Base-by-base conservation (phyloP, 2,329 filamentous ascomycete species). In the Bipolaris victoriae region DNA sequence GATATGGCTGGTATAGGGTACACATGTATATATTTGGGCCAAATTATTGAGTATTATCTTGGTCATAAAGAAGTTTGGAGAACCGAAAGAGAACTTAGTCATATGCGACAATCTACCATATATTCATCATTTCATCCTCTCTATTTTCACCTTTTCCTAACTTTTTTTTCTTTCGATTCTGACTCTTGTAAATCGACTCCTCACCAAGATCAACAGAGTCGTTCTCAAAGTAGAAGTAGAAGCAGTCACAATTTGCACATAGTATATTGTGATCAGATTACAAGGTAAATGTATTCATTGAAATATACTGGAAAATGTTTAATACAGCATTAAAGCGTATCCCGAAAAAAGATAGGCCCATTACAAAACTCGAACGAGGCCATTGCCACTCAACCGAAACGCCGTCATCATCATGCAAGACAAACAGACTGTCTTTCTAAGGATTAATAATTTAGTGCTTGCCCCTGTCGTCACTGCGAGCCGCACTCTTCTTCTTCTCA, bases 401-500 rank as follows among this genome's bases (percentile, higher is more conserved):
- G 52, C 52, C 52, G 31, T 10, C 39, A n/a, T n/a, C 13, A 39
- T 18, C 3, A 7, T 37, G 20, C 31, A 31, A 11, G 9, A n/a
- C 44, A 9, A 45, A n/a, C 16, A 46, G 10, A 22, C 31, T 3
- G 10, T 29, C 20, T 18, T 26, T 3, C 35, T 35, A 10, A 26
- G n/a, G 15, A 3, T 6, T 22, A 47, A 20, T 4, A 26, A 35
- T 11, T 16, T 55, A 58, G 39, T 58, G 44, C 46, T 45, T 24
- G 36, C 41, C 67, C 55, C 64, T 61, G 45, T 64, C 36, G 18
- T 66, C 67, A 33, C 55, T 61, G 35, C 58, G 56, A 24, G 67
- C 66, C 16, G 63, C 66, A n/a, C 65, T 53, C 62, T 71, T 67
- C 57, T 67, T 65, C 58, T 65, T 62, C 40, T 53, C 58, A 0